Evolutionary conservation across 2,329 filamentous ascomycete species (phyloP), one percentile per base, ranked within the genome.

Genomic region (Penicillium sp.): DNA sequence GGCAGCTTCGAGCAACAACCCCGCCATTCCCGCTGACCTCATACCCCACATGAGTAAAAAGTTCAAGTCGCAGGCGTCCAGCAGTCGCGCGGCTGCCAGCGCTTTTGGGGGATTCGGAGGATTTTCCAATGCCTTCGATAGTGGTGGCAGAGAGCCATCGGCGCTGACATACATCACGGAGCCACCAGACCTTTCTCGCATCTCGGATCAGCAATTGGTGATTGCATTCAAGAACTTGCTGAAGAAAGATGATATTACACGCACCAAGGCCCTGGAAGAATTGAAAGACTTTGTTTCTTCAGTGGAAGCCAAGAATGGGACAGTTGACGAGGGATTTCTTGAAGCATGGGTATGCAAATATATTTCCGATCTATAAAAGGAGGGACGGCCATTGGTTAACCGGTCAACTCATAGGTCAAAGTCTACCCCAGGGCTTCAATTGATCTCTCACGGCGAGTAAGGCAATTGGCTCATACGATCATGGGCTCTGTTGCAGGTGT

Each of bases 211-310:
- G 7, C 90, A 95, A 70, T 82, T 94, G 39, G 87, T 94, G 39
- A 92, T 98, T 14, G 87, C 88, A n/a, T 91, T 97, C 79, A 96
- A 97, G 77, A 96, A 96, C 67, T 78, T 97, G 3, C 83, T 88
- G 52, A 99, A 98, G 79, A 96, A 95, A 77, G 94, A 97, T 78
- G 89, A 88, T 69, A 96, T 87, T 11, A 99, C 95, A 39, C 96
- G 96, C 73, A 84, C 89, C 7, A 96, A 94, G 74, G 94, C 91
- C 0, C 80, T 99, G 31, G 93, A 98, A 68, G 94, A 98, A 54
- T 78, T 99, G 19, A 82, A 91, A 50, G 74, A 83, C 36, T 84
- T 89, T 70, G 80, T 91, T 40, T 81, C 83, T 80, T 74, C 82
- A 75, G 43, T 82, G 73, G 72, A 84, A 82, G 60, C 69, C 19